Percentiles rank a stretch among this genome's conserved stretches.
phyloP scores from a whole-genome alignment of 352 stramenopile species.

The Plasmopara halstedii region DNA sequence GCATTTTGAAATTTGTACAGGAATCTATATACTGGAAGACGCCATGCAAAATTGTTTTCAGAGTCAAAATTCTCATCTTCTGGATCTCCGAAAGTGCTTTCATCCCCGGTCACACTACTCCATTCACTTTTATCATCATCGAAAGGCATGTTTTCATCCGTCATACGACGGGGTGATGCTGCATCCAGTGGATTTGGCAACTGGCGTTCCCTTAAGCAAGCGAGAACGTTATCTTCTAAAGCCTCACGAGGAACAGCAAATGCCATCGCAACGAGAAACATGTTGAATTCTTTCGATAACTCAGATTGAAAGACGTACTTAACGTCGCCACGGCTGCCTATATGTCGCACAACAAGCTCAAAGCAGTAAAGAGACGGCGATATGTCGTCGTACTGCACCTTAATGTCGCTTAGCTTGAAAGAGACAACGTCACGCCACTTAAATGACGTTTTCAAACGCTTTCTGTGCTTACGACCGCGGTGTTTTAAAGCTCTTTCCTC shows the following conservation, averaged over 20 bases:
- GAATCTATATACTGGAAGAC: constrained; percentile 54
- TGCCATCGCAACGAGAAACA: constrained; percentile 59
- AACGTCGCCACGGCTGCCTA: constrained; percentile 38
- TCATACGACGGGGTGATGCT: constrained; percentile 12
- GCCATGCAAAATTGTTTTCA: constrained; percentile 43
- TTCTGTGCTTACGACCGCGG: constrained; percentile 61
- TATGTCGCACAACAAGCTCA: constrained; percentile 52
- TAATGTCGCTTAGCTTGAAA: constrained; percentile 52
- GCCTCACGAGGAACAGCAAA: constrained; percentile 58
- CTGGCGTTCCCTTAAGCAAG: constrained; percentile 50
- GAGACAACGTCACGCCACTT: constrained; percentile 57
- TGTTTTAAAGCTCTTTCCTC: constrained; percentile 76
- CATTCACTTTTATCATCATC: constrained; percentile 75
- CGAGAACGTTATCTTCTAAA: constrained; percentile 56
- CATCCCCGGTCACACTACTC: constrained; percentile 79
- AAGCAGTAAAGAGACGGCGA: constrained; percentile 78
- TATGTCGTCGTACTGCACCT: constrained; percentile 80
- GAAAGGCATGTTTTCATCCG: constrained; percentile 31
- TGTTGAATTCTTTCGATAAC: constrained; percentile 64
- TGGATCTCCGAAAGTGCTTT: constrained; percentile 67
- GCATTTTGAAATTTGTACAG: constrained; percentile 70
- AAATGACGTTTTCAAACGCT: constrained; percentile 74
- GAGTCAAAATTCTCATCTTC: constrained; percentile 78
- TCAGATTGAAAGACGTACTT: constrained; percentile 82
- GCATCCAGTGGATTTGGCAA: constrained; percentile 50